A percentile compares a stretch with the other conserved stretches of the same genome.
phyloP scores from a whole-genome alignment of 495 filamentous ascomycete genomes.

The Cercophora samala region DNA sequence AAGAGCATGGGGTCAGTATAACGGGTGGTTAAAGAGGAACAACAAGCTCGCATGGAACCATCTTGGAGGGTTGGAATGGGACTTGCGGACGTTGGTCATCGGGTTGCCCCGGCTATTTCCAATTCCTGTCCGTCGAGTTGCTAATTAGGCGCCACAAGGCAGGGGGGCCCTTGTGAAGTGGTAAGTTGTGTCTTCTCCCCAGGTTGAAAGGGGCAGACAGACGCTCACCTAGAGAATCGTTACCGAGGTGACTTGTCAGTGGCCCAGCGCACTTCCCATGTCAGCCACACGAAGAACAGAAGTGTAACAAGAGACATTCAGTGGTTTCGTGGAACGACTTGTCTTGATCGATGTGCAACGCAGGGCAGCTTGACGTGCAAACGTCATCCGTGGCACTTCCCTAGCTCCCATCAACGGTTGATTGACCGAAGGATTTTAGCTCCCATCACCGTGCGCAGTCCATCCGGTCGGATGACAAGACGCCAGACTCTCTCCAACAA shows the following conservation, averaged over 20 bases:
- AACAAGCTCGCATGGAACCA: constrained; percentile 2
- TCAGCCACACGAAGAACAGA: not conserved
- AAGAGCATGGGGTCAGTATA: not conserved
- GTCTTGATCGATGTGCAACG: not conserved
- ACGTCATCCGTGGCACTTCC: not conserved
- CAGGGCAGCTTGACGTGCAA: not conserved
- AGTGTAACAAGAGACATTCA: not conserved
- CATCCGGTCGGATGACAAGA: not conserved
- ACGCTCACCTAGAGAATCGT: not conserved
- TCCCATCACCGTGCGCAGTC: not conserved
- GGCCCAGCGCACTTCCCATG: not conserved
- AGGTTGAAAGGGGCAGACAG: not conserved
- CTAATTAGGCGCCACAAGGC: not conserved
- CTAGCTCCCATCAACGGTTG: not conserved
- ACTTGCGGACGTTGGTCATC: not conserved
- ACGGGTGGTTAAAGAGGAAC: not conserved
- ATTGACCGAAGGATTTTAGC: not conserved
- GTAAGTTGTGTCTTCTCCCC: not conserved
- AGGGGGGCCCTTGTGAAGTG: not conserved
- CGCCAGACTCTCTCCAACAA: not conserved
- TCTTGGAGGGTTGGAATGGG: not conserved
- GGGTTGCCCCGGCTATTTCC: not conserved
- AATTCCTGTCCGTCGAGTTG: not conserved
- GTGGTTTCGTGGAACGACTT: not conserved
- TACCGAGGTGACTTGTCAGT: not conserved